phyloP scores from a whole-genome alignment of 345 rosid genomes.

The Aurinia saxatilis region DNA sequence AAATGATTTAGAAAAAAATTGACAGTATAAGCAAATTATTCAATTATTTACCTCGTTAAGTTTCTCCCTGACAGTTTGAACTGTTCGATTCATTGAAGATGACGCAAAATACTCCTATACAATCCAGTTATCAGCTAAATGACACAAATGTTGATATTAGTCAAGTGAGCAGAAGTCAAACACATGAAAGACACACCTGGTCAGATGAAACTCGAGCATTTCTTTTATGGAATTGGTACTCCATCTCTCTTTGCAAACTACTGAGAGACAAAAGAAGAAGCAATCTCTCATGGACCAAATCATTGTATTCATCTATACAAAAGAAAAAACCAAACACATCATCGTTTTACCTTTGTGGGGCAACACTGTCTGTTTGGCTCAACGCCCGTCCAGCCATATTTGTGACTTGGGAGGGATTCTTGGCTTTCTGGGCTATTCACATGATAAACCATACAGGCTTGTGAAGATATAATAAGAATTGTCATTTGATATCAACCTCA shows the following conservation, averaged over 20 bases:
- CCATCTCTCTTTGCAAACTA: conserved; percentile 34
- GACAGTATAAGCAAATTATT: too few relatives aligned
- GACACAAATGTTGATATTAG: background rate
- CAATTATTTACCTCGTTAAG: conserved; percentile 60
- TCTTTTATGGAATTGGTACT: conserved; percentile 20
- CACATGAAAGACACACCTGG: conserved; percentile 36
- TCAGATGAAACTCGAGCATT: conserved; percentile 60
- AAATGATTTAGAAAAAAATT: background rate
- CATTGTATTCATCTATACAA: background rate
- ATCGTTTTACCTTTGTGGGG: conserved; percentile 5
- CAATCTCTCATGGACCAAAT: background rate
- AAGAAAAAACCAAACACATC: background rate
- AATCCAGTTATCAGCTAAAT: conserved; percentile 9
- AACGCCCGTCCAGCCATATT: conserved; percentile 1
- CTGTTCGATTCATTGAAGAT: conserved; percentile 80
- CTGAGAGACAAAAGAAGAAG: background rate
- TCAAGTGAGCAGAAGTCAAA: background rate
- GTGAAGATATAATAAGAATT: background rate
- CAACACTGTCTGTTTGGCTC: background rate
- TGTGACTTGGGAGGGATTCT: conserved; percentile 8
- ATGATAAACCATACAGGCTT: background rate
- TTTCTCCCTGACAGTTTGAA: conserved; percentile 61
- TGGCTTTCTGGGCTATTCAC: conserved; percentile 19
- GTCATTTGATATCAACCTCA: background rate
- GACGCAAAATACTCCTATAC: conserved; percentile 73